These are phyloP conservation scores for Pythium monospermum DNA, from an alignment of 352 stramenopile genomes.

Conservation along the genomic window DNA sequence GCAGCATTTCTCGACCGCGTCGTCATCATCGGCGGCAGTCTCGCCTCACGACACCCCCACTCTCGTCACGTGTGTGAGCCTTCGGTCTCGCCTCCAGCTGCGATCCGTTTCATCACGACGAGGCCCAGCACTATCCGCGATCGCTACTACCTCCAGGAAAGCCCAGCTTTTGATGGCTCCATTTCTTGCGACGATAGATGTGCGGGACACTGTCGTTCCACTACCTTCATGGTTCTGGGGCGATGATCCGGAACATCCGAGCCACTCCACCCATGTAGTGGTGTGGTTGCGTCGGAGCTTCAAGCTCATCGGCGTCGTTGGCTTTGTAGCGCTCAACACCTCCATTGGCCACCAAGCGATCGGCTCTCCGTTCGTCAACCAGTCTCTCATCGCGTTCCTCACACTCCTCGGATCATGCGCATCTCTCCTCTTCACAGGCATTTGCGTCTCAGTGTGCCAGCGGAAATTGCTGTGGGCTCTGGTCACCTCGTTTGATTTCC, in stretches of 20 bases:
- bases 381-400: not conserved
- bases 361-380: not conserved
- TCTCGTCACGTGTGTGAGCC: constrained; percentile 13
- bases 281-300: not conserved
- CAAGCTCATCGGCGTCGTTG: not conserved
- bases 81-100: constrained; percentile 12
- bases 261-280: too few relatives aligned
- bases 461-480: not conserved
- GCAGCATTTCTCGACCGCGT: not conserved
- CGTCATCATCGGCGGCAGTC: not conserved
- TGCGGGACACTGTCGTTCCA: constrained; percentile 17
- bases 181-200: constrained; percentile 7
- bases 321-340: not conserved
- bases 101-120: not conserved
- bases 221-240: constrained; percentile 28
- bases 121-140: too few relatives aligned
- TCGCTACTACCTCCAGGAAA: too few relatives aligned
- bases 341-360: not conserved
- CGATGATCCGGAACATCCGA: not conserved
- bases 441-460: not conserved
- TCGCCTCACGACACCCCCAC: not conserved
- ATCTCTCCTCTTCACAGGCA: not conserved
- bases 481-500: constrained; percentile 1
- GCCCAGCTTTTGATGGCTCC: not conserved
- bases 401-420: not conserved